Conservation (phyloP, 2,329 filamentous ascomycete genomes). For the Sporothrix protearum region DNA sequence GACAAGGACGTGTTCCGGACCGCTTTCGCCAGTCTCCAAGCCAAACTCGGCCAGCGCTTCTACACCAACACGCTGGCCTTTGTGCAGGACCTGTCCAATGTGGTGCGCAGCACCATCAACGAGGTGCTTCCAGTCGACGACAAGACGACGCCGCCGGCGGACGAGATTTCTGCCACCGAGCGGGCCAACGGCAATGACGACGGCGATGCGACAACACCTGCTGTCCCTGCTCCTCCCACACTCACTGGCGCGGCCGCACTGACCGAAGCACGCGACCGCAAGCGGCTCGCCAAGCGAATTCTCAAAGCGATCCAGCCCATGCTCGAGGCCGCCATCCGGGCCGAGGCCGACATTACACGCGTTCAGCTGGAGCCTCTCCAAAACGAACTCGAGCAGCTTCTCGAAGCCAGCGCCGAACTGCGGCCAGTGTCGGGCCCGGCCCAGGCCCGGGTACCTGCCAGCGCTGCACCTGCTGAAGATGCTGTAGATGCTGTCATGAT, state of each 20-base stretch:
- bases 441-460: constrained; percentile 16
- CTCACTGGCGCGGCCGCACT: constrained; percentile 34
- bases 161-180: background rate
- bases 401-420: constrained; percentile 64
- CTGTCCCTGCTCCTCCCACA: background rate
- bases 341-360: constrained; percentile 76
- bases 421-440: constrained; percentile 41
- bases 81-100: constrained; percentile 52
- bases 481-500: constrained; percentile 31
- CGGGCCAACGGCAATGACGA: background rate
- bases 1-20: constrained; percentile 56
- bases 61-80: constrained; percentile 59
- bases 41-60: constrained; percentile 51
- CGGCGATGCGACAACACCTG: background rate
- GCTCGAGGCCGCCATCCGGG: constrained; percentile 70
- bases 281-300: constrained; percentile 83
- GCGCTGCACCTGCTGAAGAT: background rate
- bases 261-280: constrained; percentile 73
- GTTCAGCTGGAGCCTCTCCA: constrained; percentile 67
- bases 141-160: constrained; percentile 38
- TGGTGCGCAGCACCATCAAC: constrained; percentile 53
- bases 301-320: constrained; percentile 76
- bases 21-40: constrained; percentile 49
- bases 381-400: constrained; percentile 68
- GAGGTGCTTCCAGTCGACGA: background rate